Percentiles rank a stretch among this genome's conserved stretches.
These are phyloP conservation scores for Candida orba DNA, from an alignment of 805 yeast species.

Conservation along the genomic window DNA sequence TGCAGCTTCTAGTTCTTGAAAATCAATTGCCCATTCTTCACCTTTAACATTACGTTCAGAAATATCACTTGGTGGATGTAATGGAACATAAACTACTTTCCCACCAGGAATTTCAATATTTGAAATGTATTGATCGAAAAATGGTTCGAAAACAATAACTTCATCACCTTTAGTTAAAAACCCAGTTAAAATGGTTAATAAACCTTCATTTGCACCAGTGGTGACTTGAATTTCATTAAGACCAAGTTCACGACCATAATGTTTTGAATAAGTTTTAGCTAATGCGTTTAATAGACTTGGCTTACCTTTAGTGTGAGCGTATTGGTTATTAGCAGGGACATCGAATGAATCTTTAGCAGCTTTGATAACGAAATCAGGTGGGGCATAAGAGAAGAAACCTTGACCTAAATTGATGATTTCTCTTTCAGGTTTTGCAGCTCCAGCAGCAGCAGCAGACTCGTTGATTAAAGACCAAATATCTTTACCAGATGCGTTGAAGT, in stretches of 20 bases:
- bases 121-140: conserved; percentile 93
- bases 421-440: conserved; percentile 62
- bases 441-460: conserved; percentile 84
- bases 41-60: conserved; percentile 60
- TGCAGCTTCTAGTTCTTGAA: conserved; percentile 65
- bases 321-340: conserved; percentile 76
- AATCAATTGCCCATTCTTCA: conserved; percentile 81
- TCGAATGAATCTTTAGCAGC: conserved; percentile 76
- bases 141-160: conserved; percentile 93
- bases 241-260: conserved; percentile 49
- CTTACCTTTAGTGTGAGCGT: conserved; percentile 87
- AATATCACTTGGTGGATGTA: conserved; percentile 76
- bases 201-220: conserved; percentile 97
- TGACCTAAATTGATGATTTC: conserved; percentile 89
- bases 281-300: conserved; percentile 67
- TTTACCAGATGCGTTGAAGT: conserved; percentile 65
- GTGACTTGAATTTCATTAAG: conserved; percentile 69
- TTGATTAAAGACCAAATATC: conserved; percentile 96
- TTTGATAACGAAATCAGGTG: conserved; percentile 85
- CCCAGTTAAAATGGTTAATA: conserved; percentile 78
- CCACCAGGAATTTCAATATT: conserved; percentile 94
- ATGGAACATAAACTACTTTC: conserved; percentile 76
- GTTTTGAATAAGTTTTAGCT: conserved; percentile 62
- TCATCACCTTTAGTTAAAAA: conserved; percentile 85
- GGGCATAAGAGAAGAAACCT: conserved; percentile 94